These are phyloP conservation scores for Cordia subcordata DNA, from an alignment of 257 asterid species.

Conservation along the genomic window DNA sequence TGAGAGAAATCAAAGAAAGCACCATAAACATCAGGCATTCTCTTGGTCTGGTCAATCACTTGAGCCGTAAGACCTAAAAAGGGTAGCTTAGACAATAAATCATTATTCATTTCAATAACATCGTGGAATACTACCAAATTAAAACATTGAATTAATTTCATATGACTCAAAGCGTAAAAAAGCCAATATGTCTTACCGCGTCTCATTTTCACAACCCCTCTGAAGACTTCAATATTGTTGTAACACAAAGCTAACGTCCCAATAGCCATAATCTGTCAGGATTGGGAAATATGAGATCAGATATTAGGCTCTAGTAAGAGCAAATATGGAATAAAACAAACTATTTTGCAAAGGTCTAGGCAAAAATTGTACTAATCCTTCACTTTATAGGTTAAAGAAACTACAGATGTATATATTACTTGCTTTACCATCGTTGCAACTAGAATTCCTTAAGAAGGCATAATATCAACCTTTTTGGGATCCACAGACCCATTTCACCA, in stretches of 20 bases:
- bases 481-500: too few relatives aligned
- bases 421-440: too few relatives aligned
- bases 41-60: conserved; percentile 63
- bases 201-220: conserved; percentile 96
- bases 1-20: conserved; percentile 85
- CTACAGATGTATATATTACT: too few relatives aligned
- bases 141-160: conserved; percentile 4
- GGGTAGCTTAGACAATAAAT: conserved; percentile 3
- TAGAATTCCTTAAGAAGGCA: too few relatives aligned
- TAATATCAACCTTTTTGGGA: too few relatives aligned
- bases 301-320: conserved; percentile 5
- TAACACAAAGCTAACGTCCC: conserved; percentile 95
- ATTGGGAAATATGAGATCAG: conserved; percentile 19
- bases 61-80: conserved; percentile 87
- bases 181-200: conserved; percentile 60
- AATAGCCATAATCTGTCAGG: conserved; percentile 84
- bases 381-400: too few relatives aligned
- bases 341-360: neutral
- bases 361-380: neutral
- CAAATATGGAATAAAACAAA: neutral
- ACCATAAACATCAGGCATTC: conserved; percentile 86
- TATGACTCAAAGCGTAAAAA: conserved; percentile 10
- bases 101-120: neutral
- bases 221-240: conserved; percentile 83
- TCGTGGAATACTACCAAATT: neutral